A percentile compares a stretch with the other conserved stretches of the same genome.
Evolutionary conservation across 805 yeast genomes (phyloP).

Genomic region (Barnettozyma californica): DNA sequence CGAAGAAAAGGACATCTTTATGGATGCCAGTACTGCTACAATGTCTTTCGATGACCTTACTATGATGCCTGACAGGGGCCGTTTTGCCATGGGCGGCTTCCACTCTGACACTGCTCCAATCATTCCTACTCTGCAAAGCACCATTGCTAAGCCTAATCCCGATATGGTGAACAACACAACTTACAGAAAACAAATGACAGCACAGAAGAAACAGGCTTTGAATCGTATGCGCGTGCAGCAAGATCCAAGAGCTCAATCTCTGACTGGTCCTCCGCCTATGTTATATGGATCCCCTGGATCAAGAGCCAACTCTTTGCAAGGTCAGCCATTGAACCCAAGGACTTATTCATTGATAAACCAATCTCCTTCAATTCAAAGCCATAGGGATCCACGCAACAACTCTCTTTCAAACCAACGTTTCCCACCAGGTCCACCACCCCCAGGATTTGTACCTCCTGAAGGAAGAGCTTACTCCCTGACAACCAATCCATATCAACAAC

Average conservation of each 20-base stretch:
- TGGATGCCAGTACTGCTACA: slow-evolving; percentile 29
- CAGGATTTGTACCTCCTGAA: neutral
- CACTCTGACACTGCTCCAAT: slow-evolving; percentile 61
- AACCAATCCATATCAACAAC: slow-evolving; percentile 16
- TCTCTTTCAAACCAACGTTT: slow-evolving; percentile 11
- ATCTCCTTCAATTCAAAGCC: neutral
- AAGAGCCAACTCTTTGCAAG: neutral
- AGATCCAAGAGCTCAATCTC: slow-evolving; percentile 17
- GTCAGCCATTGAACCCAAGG: slow-evolving; percentile 9
- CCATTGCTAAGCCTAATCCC: slow-evolving; percentile 6
- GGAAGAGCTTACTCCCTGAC: slow-evolving; percentile 21
- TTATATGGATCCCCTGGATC: neutral
- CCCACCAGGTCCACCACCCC: slow-evolving; percentile 1
- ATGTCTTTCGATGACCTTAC: slow-evolving; percentile 62
- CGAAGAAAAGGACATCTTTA: slow-evolving; percentile 31
- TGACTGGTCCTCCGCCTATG: slow-evolving; percentile 10
- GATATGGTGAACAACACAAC: slow-evolving; percentile 37
- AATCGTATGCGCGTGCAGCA: slow-evolving; percentile 18
- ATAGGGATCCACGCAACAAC: slow-evolving; percentile 14
- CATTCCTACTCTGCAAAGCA: slow-evolving; percentile 58
- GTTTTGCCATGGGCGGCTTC: slow-evolving; percentile 46
- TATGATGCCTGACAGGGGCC: slow-evolving; percentile 59
- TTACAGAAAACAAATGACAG: slow-evolving; percentile 65
- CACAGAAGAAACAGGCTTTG: slow-evolving; percentile 55
- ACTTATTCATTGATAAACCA: slow-evolving; percentile 14